Evolutionary conservation across 345 rosid genomes (phyloP).

Genomic region (Populus tremula): DNA sequence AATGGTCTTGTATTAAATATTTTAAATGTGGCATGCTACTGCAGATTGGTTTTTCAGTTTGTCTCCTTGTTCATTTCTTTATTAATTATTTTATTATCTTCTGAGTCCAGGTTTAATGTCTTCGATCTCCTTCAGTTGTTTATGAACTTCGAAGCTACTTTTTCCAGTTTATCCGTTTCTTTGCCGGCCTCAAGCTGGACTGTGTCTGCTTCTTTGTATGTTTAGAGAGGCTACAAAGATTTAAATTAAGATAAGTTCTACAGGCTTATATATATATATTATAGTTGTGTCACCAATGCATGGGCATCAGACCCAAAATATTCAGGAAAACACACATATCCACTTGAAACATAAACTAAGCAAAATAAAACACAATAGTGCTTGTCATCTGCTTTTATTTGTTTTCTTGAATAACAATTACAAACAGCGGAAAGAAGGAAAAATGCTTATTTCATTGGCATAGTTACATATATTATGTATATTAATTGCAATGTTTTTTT

Average conservation of each 20-base stretch:
- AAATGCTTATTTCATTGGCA: neutral
- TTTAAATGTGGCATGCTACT: conserved; percentile 3
- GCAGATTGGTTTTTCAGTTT: conserved; percentile 21
- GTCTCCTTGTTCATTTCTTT: conserved; percentile 30
- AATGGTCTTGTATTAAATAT: neutral
- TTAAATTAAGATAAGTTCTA: conserved; percentile 6
- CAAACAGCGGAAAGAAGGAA: neutral
- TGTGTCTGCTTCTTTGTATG: conserved; percentile 12
- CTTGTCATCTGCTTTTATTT: neutral
- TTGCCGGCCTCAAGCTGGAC: conserved; percentile 29
- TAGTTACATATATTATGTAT: neutral
- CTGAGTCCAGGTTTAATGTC: conserved; percentile 1
- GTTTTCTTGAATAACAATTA: neutral
- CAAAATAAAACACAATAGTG: neutral
- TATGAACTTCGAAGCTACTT: conserved; percentile 35
- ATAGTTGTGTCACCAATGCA: conserved; percentile 23
- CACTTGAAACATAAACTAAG: neutral
- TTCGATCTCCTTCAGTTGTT: conserved; percentile 21
- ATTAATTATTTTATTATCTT: neutral
- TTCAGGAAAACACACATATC: neutral
- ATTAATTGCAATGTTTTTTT: neutral
- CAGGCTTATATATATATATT: neutral
- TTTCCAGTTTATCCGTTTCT: conserved; percentile 35
- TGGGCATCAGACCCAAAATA: conserved; percentile 17
- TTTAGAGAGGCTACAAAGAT: conserved; percentile 17